A percentile compares a stretch with the other conserved stretches of the same genome.
Conservation (phyloP, 176 grass and related monocot species). For the Puccinellia tenuiflora region DNA sequence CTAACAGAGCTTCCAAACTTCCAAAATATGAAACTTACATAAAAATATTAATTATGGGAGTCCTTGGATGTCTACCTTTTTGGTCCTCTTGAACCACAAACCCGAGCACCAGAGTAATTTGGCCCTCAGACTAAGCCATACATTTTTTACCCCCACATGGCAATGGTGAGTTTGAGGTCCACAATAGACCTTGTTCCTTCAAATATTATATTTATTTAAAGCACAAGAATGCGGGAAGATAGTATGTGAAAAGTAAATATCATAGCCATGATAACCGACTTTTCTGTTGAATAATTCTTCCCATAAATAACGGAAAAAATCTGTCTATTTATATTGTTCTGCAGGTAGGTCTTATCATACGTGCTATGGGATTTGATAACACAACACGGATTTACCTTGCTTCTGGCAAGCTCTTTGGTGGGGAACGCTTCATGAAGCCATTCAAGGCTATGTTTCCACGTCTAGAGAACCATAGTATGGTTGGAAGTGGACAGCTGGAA, state of each 20-base stretch:
- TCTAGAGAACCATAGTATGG: constrained; percentile 68
- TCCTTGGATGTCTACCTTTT: not conserved
- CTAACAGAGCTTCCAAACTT: not conserved
- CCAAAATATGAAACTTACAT: not conserved
- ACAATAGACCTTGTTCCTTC: not conserved
- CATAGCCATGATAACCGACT: not conserved
- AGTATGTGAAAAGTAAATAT: not conserved
- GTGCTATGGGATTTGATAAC: constrained; percentile 77
- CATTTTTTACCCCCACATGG: not conserved
- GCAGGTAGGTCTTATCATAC: constrained; percentile 81
- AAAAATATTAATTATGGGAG: not conserved
- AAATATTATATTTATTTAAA: constrained; percentile 10
- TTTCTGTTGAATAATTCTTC: not conserved
- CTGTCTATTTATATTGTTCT: constrained; percentile 3
- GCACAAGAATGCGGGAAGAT: not conserved
- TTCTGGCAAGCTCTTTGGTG: constrained; percentile 85
- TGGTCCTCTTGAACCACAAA: not conserved
- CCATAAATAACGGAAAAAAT: not conserved
- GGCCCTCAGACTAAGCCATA: not conserved
- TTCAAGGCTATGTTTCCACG: constrained; percentile 74
- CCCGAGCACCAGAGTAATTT: not conserved
- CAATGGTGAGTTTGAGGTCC: not conserved
- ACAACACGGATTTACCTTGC: constrained; percentile 85
- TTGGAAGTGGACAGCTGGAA: constrained; percentile 70
- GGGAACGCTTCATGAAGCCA: constrained; percentile 89